Evolutionary conservation across 352 stramenopile species (phyloP).

Genomic region (Pythium aphanidermatum): DNA sequence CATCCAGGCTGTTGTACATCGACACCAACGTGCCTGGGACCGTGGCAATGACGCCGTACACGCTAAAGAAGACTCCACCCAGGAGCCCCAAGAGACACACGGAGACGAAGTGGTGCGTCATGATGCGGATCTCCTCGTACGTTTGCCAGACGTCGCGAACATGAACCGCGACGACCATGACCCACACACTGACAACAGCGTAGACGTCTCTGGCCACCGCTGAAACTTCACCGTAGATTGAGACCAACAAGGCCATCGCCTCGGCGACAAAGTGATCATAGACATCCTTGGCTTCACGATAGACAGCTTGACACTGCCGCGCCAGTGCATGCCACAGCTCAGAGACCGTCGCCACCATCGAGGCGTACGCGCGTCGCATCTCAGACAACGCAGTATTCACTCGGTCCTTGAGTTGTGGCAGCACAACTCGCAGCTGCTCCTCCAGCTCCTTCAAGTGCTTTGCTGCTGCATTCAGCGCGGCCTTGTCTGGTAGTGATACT

Average conservation of each 20-base stretch:
- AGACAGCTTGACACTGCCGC: neutral
- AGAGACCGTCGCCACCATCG: neutral
- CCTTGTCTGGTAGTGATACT: neutral
- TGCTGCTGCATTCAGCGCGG: neutral
- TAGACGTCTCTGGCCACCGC: slow-evolving; percentile 5
- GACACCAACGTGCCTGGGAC: slow-evolving; percentile 22
- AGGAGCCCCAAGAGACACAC: slow-evolving; percentile 15
- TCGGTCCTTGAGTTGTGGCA: slow-evolving; percentile 14
- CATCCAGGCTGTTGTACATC: slow-evolving; percentile 29
- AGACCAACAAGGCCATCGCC: neutral
- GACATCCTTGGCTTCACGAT: neutral
- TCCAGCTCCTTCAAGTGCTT: slow-evolving; percentile 14
- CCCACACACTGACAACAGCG: slow-evolving; percentile 5
- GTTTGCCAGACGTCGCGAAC: slow-evolving; percentile 20
- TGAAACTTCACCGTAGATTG: slow-evolving; percentile 4
- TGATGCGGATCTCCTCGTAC: slow-evolving; percentile 30
- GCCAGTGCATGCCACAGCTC: no score
- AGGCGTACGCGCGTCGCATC: neutral
- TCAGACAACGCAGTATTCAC: neutral
- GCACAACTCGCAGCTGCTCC: slow-evolving; percentile 7
- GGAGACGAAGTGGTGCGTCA: slow-evolving; percentile 22
- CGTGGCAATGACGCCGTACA: slow-evolving; percentile 25
- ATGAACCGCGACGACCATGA: slow-evolving; percentile 1
- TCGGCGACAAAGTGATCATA: slow-evolving; percentile 17
- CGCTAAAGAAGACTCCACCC: slow-evolving; percentile 19